Evolutionary conservation across 1,284 basidiomycete genomes (phyloP).

Genomic region (Sparassis latifolia): DNA sequence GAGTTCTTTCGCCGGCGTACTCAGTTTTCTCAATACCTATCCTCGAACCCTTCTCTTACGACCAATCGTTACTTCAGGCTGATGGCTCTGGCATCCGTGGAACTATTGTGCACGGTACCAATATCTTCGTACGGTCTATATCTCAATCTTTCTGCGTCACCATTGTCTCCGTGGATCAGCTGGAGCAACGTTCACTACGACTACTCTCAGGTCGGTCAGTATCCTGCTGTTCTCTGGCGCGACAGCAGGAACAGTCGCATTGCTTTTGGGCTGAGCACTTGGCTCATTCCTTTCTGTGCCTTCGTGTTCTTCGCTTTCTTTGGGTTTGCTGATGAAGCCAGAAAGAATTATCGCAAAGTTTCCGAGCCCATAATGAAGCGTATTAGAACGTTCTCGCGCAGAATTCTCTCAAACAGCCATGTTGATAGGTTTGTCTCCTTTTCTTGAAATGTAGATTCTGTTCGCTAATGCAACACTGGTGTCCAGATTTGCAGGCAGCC

Average conservation of each 20-base stretch:
- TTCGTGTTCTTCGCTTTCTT: conserved; percentile 24
- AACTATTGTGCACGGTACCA: conserved; percentile 29
- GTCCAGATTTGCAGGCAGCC: too few relatives aligned
- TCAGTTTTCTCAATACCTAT: conserved; percentile 26
- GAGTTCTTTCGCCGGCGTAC: conserved; percentile 3
- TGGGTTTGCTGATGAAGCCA: conserved; percentile 17
- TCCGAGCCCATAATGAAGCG: too few relatives aligned
- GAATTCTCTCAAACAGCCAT: too few relatives aligned
- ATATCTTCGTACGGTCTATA: conserved; percentile 23
- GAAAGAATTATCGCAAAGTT: conserved; percentile 9
- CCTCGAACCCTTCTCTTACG: conserved; percentile 25
- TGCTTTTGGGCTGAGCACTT: conserved; percentile 34
- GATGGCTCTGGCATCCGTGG: conserved; percentile 38
- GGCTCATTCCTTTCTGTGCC: conserved; percentile 35
- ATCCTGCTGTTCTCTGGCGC: conserved; percentile 30
- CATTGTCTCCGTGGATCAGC: conserved; percentile 39
- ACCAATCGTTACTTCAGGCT: conserved; percentile 42
- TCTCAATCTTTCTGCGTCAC: conserved; percentile 14
- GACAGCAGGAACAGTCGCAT: neutral
- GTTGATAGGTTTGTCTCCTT: too few relatives aligned
- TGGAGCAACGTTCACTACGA: conserved; percentile 51
- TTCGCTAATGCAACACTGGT: too few relatives aligned
- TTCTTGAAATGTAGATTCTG: too few relatives aligned
- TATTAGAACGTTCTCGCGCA: too few relatives aligned
- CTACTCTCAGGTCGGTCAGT: conserved; percentile 33